Evolutionary conservation across 2,329 filamentous ascomycete species (phyloP).

Genomic region (Hyphodiscus sp.): DNA sequence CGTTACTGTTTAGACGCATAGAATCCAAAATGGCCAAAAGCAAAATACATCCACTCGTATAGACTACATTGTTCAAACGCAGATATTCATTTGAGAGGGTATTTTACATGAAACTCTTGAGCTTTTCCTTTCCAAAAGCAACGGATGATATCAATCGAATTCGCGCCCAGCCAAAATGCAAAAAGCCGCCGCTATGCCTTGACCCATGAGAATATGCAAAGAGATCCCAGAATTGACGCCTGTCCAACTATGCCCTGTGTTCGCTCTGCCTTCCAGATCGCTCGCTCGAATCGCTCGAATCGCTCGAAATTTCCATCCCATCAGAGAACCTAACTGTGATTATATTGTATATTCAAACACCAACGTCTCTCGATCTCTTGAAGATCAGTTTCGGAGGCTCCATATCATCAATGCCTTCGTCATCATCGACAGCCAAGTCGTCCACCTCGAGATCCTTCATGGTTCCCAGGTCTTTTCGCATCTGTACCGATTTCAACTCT

Average conservation of each 20-base stretch:
- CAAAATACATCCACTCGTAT: background rate
- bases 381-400: constrained; percentile 22
- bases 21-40: background rate
- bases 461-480: constrained; percentile 3
- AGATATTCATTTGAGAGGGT: background rate
- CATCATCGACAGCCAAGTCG: constrained; percentile 24
- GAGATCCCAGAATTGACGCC: background rate
- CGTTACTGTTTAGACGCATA: background rate
- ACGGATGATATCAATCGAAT: background rate
- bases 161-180: background rate
- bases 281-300: background rate
- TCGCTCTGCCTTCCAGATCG: background rate
- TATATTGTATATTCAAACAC: constrained; percentile 1
- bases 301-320: background rate
- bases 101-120: background rate
- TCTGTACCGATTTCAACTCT: constrained; percentile 5
- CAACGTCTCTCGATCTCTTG: constrained; percentile 23
- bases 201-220: background rate
- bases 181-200: background rate
- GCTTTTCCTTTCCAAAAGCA: background rate
- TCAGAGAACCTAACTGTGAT: background rate
- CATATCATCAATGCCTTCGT: constrained; percentile 12
- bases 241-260: background rate
- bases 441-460: constrained; percentile 21
- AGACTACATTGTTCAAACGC: background rate